phyloP scores from a whole-genome alignment of 768 basidiomycete species.

The Panellus pusillus region DNA sequence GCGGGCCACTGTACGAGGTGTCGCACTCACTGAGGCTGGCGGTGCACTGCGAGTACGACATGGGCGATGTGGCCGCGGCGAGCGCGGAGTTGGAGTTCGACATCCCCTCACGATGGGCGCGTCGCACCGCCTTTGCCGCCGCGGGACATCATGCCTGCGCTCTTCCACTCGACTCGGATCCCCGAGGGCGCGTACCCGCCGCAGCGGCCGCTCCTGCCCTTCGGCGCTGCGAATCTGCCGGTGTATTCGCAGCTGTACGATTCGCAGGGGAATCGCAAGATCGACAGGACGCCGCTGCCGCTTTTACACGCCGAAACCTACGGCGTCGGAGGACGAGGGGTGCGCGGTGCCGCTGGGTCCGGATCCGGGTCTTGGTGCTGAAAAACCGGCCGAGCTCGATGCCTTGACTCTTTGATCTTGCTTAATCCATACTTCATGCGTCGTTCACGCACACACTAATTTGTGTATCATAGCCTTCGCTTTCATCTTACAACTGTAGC shows the following conservation, averaged over 20 bases:
- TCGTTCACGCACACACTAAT: neutral
- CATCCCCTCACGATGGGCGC: slow-evolving; percentile 48
- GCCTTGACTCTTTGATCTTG: neutral
- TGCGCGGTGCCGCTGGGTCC: no score
- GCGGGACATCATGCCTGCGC: slow-evolving; percentile 16
- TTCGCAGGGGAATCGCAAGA: slow-evolving; percentile 68
- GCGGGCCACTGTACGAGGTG: slow-evolving; percentile 51
- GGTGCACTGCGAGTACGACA: slow-evolving; percentile 45
- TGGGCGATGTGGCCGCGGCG: slow-evolving; percentile 33
- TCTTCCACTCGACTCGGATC: slow-evolving; percentile 18
- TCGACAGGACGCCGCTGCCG: slow-evolving; percentile 71
- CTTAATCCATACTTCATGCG: neutral
- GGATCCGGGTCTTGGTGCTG: slow-evolving; percentile 1
- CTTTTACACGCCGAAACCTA: slow-evolving; percentile 48
- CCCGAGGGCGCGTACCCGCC: slow-evolving; percentile 18
- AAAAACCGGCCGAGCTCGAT: slow-evolving; percentile 13
- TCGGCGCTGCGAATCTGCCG: slow-evolving; percentile 45
- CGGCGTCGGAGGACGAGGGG: neutral
- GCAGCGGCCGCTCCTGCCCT: slow-evolving; percentile 12
- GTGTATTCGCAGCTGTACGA: slow-evolving; percentile 80
- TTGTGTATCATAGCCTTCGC: neutral
- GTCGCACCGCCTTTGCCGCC: slow-evolving; percentile 36
- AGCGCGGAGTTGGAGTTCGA: slow-evolving; percentile 40
- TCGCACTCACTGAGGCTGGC: slow-evolving; percentile 18
- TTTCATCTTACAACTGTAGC: no score